Base-by-base conservation (phyloP, 768 basidiomycete genomes). In the Daedaleopsis sinensis region DNA sequence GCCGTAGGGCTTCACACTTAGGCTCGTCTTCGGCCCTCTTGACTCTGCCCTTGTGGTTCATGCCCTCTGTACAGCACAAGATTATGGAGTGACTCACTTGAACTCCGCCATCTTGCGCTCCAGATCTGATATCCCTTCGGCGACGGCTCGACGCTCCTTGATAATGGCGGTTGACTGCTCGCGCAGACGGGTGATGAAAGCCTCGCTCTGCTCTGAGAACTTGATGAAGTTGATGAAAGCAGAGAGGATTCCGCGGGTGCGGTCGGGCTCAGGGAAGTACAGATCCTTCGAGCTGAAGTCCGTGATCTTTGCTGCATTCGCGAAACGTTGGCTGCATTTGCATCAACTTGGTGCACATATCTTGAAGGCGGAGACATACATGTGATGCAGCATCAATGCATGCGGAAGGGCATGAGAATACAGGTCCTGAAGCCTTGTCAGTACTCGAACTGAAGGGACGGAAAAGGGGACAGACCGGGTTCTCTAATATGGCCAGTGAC, bases 211-310 rank as follows among this genome's bases (percentile, higher is more conserved):
- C 66, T 88, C 90, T 15, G 87, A 88, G 73, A 95, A 96, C 74
- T 93, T 93, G 74, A 94, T 85, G 72, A 96, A 93, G 75, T 97
- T 97, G 79, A 96, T 92, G 66, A 96, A 90, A 2, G 90, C 93
- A 38, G 92, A 93, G 64, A 97, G 83, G 43, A 91, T 79, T 55
- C 83, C 80, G 32, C 89, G 81, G 0, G 93, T 91, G 32, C 95
- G 87, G 44, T 88, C 83, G 27, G 85, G 77, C 9, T 92, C 89
- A 1, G 95, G 95, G 49, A 78, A 80, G 57, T 80, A 79, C 18
- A 96, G 72, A 65, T 97, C 95, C 65, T 80, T 84, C 55, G 90
- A 78, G 63, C 81, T 87, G 72, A 96, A 95, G 71, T 90, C 87
- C 57, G 88, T 83, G 42, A 92, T 84, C 67, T 87, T 80, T 6